phyloP scores from a whole-genome alignment of 768 basidiomycete species.

The Leccinum aurantiacum region DNA sequence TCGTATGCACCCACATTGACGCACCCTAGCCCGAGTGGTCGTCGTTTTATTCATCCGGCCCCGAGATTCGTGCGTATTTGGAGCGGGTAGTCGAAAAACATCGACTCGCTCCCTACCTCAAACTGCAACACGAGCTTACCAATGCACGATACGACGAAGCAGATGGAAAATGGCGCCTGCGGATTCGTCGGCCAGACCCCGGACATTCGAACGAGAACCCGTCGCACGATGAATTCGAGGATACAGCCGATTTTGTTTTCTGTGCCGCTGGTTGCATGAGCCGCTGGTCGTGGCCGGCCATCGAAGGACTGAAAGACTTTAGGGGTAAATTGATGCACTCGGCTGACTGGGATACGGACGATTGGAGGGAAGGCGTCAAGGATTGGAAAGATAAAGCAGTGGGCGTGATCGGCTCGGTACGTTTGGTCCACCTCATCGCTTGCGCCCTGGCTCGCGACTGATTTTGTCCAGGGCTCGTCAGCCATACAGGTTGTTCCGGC shows the following conservation, averaged over 20 bases:
- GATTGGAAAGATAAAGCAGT: slow-evolving; percentile 47
- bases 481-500: background rate
- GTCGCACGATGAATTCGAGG: slow-evolving; percentile 23
- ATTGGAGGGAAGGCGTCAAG: slow-evolving; percentile 46
- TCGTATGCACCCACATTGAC: background rate
- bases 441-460: background rate
- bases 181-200: slow-evolving; percentile 36
- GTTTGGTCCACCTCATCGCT: background rate
- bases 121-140: slow-evolving; percentile 53
- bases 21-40: slow-evolving; percentile 41
- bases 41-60: slow-evolving; percentile 56
- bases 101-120: slow-evolving; percentile 51
- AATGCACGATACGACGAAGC: slow-evolving; percentile 50
- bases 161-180: slow-evolving; percentile 56
- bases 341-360: slow-evolving; percentile 45
- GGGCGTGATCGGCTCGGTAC: background rate
- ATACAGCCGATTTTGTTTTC: background rate
- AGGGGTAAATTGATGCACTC: background rate
- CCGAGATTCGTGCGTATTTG: slow-evolving; percentile 58
- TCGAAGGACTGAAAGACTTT: background rate
- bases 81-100: slow-evolving; percentile 56
- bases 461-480: background rate
- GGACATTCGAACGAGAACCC: slow-evolving; percentile 16
- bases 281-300: background rate
- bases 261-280: background rate